Evolutionary conservation across 345 rosid genomes (phyloP), one percentile per base, ranked within the genome.

Genomic region (Citrus reticulata): DNA sequence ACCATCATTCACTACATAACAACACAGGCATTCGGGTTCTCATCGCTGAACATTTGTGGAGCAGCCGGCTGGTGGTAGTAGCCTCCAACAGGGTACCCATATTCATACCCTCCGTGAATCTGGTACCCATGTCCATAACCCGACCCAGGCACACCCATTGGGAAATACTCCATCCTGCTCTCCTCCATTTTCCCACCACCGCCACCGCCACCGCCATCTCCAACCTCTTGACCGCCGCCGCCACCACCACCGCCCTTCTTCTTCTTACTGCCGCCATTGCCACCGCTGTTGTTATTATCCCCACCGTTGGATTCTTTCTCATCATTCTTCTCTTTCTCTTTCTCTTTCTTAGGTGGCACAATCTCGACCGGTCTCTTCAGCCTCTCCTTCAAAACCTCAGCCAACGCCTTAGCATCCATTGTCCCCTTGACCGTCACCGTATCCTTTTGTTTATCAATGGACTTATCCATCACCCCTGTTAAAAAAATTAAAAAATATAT

Each of bases 341-440:
- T 93, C 87, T 93, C 51, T 46, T 46, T 93, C 87, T 93, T 91
- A 20, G 91, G 91, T 8, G 91, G 94, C 81, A 94, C 85, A 27
- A 89, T 83, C 70, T 89, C 86, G 7, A 90, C 92, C 1, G 78
- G 32, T 76, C 87, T 83, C 87, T 88, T 96, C 65, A 94, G 88
- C 77, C 81, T 92, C 51, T 85, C 87, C 87, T 80, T 85, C 75
- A 96, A 46, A 40, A 35, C 54, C 51, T 86, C 91, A 0, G 81
- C 70, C 84, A 96, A 70, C 32, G 82, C 86, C 72, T 93, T 88
- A 2, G 83, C 86, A 49, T 94, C 97, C 95, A 94, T 90, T 0
- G 89, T 85, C 51, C 98, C 99, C 3, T 78, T 96, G 37, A 94
- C 94, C 16, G 88, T 86, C 58, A 91, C 91, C 82, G 84, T 39